phyloP scores from a whole-genome alignment of 2,329 filamentous ascomycete species.

The Aspergillus awamori region DNA sequence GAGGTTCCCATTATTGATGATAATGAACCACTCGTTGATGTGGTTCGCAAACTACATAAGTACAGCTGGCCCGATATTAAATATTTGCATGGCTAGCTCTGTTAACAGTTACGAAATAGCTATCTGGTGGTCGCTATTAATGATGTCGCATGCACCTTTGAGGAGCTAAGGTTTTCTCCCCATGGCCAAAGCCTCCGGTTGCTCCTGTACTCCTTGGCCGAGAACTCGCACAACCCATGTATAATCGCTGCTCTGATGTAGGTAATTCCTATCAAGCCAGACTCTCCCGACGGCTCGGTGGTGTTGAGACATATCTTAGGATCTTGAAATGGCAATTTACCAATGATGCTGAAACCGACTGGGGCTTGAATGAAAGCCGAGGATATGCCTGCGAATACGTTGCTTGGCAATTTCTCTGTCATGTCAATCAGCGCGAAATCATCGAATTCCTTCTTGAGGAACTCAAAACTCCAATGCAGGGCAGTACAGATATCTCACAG shows the following conservation, averaged over 20 bases:
- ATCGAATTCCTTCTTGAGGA: slow-evolving; percentile 62
- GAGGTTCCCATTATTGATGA: slow-evolving; percentile 46
- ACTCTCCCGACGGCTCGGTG: not conserved
- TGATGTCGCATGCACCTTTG: slow-evolving; percentile 48
- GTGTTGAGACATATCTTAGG: slow-evolving; percentile 35
- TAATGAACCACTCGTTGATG: slow-evolving; percentile 42
- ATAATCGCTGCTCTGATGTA: slow-evolving; percentile 57
- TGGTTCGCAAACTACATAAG: slow-evolving; percentile 46
- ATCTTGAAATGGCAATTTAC: slow-evolving; percentile 61
- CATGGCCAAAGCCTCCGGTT: slow-evolving; percentile 43
- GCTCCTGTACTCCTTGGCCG: slow-evolving; percentile 42
- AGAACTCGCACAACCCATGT: slow-evolving; percentile 47
- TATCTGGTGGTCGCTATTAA: slow-evolving; percentile 44
- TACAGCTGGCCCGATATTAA: slow-evolving; percentile 22
- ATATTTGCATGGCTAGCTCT: not conserved
- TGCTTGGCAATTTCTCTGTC: slow-evolving; percentile 63
- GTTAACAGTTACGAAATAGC: slow-evolving; percentile 24
- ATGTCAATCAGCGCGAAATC: slow-evolving; percentile 58
- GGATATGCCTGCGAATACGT: slow-evolving; percentile 63
- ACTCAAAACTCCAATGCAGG: slow-evolving; percentile 37
- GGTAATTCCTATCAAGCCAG: slow-evolving; percentile 22
- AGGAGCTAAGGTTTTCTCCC: slow-evolving; percentile 46
- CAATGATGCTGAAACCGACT: slow-evolving; percentile 55
- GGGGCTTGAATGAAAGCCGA: slow-evolving; percentile 59
- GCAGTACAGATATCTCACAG: slow-evolving; percentile 23